Base-by-base conservation (phyloP, 805 yeast species). In the Metschnikowia proteae region DNA sequence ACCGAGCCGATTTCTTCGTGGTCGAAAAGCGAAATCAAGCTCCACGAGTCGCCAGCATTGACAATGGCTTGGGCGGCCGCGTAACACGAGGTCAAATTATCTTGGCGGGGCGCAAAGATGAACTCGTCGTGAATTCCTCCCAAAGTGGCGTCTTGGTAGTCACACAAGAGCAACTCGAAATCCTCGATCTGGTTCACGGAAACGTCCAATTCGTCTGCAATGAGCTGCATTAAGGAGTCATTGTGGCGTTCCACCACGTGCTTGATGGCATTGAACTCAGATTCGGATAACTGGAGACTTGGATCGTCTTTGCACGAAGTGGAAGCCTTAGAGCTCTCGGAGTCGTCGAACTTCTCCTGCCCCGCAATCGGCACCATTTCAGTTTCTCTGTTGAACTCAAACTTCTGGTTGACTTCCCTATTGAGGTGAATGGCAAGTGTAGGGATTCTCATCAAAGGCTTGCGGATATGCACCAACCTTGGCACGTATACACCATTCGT, bases 1-100 rank as follows among this genome's bases (percentile, higher is more conserved):
- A 82, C 75, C 1, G 97, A 90, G 0, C 99, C 99, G 56, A 92
- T 78, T 66, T 92, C 99, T 68, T 92, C 99, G 66, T 94, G 98
- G 65, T 92, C 99, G 65, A 94, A 92, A 51, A 91, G 73, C 0
- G 96, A 83, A 47, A 90, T 76, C 62, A 91, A 65, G 38, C 88
- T 53, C 48, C 81, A 84, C 0, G 67, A 57, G 0, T 63, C 67
- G 0, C 79, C 67, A 2, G 88, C 69, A 48, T 78, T 78, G 36
- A 87, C 69, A 43, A 92, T 70, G 5, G 88, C 97, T 50, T 75
- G 78, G 36, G 84, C 70, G 1, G 97, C 87, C 45, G 91, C 78
- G 71, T 74, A 92, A 58, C 97, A 88, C 6, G 96, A 86, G 40
- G 89, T 86, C 65, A 88, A 82, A 64, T 92, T 92, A 65, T 92